A percentile compares a stretch with the other conserved stretches of the same genome.
phyloP scores from a whole-genome alignment of 371 early-diverging fungal species.

The Entomophthora muscae region DNA sequence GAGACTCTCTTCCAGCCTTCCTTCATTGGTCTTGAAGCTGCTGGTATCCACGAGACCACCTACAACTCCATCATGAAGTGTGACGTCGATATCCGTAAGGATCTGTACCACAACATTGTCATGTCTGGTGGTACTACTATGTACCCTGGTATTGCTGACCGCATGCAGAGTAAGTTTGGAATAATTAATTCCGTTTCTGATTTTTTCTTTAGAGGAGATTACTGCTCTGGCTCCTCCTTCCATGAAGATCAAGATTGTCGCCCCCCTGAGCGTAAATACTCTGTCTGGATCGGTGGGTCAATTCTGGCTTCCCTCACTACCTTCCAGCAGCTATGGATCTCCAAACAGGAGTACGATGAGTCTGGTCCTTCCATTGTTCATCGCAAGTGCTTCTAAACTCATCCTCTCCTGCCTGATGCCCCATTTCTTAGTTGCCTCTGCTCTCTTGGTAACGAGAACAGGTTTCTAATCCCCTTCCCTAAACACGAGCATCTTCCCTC shows the following conservation, averaged over 20 bases:
- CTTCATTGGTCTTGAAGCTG: conserved; percentile 76
- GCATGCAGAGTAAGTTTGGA: conserved; percentile 4
- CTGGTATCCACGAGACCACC: conserved; percentile 89
- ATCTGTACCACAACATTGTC: conserved; percentile 92
- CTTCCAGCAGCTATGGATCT: conserved; percentile 78
- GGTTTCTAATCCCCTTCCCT: too few species aligned
- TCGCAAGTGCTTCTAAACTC: conserved; percentile 95
- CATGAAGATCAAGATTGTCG: conserved; percentile 99
- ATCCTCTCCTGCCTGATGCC: too few species aligned
- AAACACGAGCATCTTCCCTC: too few species aligned
- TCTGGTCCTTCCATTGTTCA: conserved; percentile 95
- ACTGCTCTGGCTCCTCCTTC: conserved; percentile 93
- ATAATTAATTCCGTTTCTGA: neutral
- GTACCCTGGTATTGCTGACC: conserved; percentile 83
- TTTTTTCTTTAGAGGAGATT: conserved; percentile 54
- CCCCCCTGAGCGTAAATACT: conserved; percentile 99
- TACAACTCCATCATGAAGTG: conserved; percentile 96
- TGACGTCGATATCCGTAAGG: conserved; percentile 96
- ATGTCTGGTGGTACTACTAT: conserved; percentile 85
- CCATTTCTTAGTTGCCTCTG: too few species aligned
- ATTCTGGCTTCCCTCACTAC: conserved; percentile 93
- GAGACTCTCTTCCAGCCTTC: conserved; percentile 99
- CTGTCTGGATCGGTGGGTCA: conserved; percentile 99
- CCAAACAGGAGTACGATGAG: conserved; percentile 94
- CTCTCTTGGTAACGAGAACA: too few species aligned